Base-by-base conservation (phyloP, 331 rosid species). In the Quercus phellos region DNA sequence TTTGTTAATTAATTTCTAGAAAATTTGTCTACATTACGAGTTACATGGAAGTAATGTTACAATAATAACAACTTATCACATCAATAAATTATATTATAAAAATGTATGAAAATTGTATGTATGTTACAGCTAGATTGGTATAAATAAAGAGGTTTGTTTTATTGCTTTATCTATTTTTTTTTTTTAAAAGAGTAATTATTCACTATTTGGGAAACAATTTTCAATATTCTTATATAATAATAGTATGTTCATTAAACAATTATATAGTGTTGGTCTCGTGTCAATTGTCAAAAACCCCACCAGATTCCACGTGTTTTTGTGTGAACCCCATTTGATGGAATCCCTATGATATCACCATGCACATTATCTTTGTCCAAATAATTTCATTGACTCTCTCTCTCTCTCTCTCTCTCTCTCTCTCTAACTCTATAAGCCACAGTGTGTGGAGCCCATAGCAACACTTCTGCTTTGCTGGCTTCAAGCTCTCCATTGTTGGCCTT, bases 391-490 rank as follows among this genome's bases (percentile, higher is more conserved):
- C 84, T 69, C 84, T 69, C 51, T 35, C 42, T 55, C 72, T 72
- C 72, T 69, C 84, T 69, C 51, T 35, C 42, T 55, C 72, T 72
- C 72, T 55, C 29, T 82, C 82, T 82, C 27, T 54, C 3, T 30
- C 46, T 55, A 77, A 72, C 74, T 80, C 68, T 59, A 67, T 59
- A 70, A 79, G 70, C 50, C 77, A 55, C 26, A 74, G 89, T 80
- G 88, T 66, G 90, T 90, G 94, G 91, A 88, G 89, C 92, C 97
- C 96, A 80, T 78, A 24, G 84, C 87, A 70, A 90, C 88, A 84
- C 88, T 90, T 83, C 30, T 90, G 92, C 94, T 90, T 91, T 84
- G 97, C 93, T 94, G 98, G 92, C 94, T 82, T 85, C 89, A 84
- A 90, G 87, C 89, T 77, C 84, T 72, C 89, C 88, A 68, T 85